Evolutionary conservation across 768 basidiomycete genomes (phyloP).

Genomic region (Pholiota microspora): DNA sequence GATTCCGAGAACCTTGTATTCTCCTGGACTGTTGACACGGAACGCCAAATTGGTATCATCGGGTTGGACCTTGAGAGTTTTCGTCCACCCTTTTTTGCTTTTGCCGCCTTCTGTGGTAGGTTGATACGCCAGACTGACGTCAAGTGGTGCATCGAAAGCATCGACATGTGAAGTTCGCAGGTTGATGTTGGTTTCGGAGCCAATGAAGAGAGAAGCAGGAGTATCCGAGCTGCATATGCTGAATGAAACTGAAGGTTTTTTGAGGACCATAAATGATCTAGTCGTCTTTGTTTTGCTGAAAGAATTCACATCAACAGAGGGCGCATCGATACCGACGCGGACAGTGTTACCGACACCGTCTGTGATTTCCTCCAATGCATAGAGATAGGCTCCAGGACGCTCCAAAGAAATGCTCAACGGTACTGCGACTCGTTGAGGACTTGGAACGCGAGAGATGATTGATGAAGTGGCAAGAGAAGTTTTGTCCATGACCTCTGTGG

Average conservation of each 20-base stretch:
- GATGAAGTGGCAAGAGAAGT: conserved; percentile 1
- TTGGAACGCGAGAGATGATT: conserved; percentile 15
- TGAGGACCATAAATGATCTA: conserved; percentile 67
- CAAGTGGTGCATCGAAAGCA: conserved; percentile 66
- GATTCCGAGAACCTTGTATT: conserved; percentile 70
- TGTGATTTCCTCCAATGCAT: conserved; percentile 77
- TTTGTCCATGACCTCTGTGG: conserved; percentile 1
- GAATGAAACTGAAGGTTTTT: conserved; percentile 73
- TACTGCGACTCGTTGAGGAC: conserved; percentile 59
- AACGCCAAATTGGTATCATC: conserved; percentile 43
- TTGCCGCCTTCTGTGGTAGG: conserved; percentile 40
- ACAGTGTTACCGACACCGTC: conserved; percentile 81
- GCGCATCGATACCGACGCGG: conserved; percentile 36
- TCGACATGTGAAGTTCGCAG: conserved; percentile 56
- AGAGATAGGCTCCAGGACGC: conserved; percentile 64
- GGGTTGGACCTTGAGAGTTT: conserved; percentile 51
- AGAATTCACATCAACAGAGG: conserved; percentile 18
- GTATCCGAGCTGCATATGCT: conserved; percentile 67
- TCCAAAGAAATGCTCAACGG: conserved; percentile 67
- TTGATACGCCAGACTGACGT: conserved; percentile 59
- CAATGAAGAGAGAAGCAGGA: conserved; percentile 70
- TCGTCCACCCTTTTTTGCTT: conserved; percentile 57
- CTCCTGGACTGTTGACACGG: conserved; percentile 63
- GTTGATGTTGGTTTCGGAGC: conserved; percentile 56
- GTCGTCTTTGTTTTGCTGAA: conserved; percentile 43